Conservation (phyloP, 139 green algal species). For the Ettlia oleoabundans region DNA sequence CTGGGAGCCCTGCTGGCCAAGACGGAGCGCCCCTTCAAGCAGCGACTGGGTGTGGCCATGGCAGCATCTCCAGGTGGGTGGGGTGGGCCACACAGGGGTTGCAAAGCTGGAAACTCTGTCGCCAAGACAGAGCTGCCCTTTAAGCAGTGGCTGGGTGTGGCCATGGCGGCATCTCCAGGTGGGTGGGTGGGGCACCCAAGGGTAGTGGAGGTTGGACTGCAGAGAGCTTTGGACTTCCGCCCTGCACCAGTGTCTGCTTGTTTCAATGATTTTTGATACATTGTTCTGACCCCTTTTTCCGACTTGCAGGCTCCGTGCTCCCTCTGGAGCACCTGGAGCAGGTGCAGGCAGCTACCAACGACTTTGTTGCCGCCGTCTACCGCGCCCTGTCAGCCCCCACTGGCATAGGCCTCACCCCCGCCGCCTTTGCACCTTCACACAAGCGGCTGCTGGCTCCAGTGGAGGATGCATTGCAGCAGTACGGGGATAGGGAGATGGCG, state of each 20-base stretch:
- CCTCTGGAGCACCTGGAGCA: slow-evolving; percentile 49
- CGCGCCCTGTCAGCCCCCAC: slow-evolving; percentile 12
- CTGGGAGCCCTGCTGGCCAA: slow-evolving; percentile 39
- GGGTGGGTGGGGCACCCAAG: background rate
- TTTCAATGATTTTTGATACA: background rate
- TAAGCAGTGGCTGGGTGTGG: slow-evolving; percentile 47
- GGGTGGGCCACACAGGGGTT: background rate
- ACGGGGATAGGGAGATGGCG: slow-evolving; percentile 49
- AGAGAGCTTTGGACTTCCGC: too few relatives aligned
- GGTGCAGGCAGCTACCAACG: slow-evolving; percentile 21
- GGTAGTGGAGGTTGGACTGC: too few relatives aligned
- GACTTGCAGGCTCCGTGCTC: slow-evolving; percentile 26
- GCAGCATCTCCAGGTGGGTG: slow-evolving; percentile 5
- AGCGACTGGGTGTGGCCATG: slow-evolving; percentile 55
- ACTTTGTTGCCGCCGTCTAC: slow-evolving; percentile 14
- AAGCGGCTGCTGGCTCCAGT: slow-evolving; percentile 23
- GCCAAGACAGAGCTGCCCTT: slow-evolving; percentile 35
- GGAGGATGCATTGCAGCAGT: slow-evolving; percentile 51
- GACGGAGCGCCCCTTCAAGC: slow-evolving; percentile 42
- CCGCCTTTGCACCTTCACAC: background rate
- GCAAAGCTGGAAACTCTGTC: slow-evolving; percentile 47
- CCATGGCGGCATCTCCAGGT: slow-evolving; percentile 37
- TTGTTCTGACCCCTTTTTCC: background rate
- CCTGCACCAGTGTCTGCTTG: too few relatives aligned
- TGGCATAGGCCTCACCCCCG: background rate